Evolutionary conservation across 345 rosid species (phyloP).

Genomic region (Pistacia vera): DNA sequence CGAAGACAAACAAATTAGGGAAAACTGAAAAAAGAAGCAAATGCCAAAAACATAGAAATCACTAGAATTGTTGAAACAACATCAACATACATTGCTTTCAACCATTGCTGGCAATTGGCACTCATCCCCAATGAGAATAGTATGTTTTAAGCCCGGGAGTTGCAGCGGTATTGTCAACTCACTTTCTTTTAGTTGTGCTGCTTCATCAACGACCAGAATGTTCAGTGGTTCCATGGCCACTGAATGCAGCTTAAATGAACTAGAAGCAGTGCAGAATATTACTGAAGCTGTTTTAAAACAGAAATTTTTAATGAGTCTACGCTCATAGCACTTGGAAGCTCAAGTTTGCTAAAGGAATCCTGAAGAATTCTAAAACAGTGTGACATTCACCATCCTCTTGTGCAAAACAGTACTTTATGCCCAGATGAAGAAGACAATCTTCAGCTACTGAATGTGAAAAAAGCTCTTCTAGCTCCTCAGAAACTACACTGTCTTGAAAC

Average conservation of each 20-base stretch:
- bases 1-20: too few species aligned
- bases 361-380: slow-evolving; percentile 10
- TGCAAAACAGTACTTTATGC: not conserved
- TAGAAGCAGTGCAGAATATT: slow-evolving; percentile 45
- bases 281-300: slow-evolving; percentile 36
- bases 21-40: not conserved
- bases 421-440: not conserved
- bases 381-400: slow-evolving; percentile 34
- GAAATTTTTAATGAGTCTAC: slow-evolving; percentile 7
- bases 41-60: not conserved
- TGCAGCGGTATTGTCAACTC: slow-evolving; percentile 55
- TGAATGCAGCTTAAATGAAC: slow-evolving; percentile 33
- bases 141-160: slow-evolving; percentile 39
- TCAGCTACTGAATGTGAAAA: slow-evolving; percentile 13
- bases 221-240: slow-evolving; percentile 28
- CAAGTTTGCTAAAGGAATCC: slow-evolving; percentile 14
- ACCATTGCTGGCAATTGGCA: slow-evolving; percentile 55
- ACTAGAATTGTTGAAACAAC: not conserved
- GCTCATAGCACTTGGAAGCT: slow-evolving; percentile 26
- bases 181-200: slow-evolving; percentile 59
- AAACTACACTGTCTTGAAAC: not conserved
- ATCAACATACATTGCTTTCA: slow-evolving; percentile 39
- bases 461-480: slow-evolving; percentile 14
- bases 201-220: slow-evolving; percentile 58
- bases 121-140: slow-evolving; percentile 54